These are phyloP conservation scores for Cercophora newfieldiana DNA, from an alignment of 495 filamentous ascomycete species.

Conservation along the genomic window DNA sequence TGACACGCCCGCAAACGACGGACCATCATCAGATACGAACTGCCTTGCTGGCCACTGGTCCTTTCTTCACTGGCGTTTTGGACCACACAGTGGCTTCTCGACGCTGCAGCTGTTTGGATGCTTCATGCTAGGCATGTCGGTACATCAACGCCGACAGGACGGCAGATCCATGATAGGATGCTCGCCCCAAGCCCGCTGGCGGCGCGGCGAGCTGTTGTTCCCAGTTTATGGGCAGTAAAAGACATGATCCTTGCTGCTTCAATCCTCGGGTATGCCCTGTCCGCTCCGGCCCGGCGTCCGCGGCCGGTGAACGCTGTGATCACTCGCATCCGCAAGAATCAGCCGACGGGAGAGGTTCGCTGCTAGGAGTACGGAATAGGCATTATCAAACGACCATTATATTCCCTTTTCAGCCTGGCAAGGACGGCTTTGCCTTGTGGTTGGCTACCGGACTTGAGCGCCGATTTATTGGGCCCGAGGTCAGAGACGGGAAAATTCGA, in stretches of 20 bases:
- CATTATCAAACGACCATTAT: constrained; percentile 12
- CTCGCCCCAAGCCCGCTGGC: background rate
- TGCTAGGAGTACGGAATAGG: constrained; percentile 3
- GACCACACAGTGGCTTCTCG: constrained; percentile 1
- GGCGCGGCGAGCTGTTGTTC: constrained; percentile 4
- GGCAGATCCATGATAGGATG: constrained; percentile 2
- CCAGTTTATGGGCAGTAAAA: background rate
- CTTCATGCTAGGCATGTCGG: constrained; percentile 1
- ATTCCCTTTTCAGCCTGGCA: constrained; percentile 7
- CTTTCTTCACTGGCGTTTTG: background rate
- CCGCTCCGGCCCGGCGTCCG: constrained; percentile 7
- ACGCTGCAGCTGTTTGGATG: background rate
- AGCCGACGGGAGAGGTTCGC: constrained; percentile 13
- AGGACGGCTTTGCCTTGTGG: constrained; percentile 4
- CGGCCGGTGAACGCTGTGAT: background rate
- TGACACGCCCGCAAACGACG: no score
- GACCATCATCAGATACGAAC: no score
- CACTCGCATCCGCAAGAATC: constrained; percentile 2
- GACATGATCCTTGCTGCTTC: background rate
- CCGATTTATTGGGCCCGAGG: background rate
- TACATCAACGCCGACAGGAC: constrained; percentile 2
- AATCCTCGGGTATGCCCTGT: background rate
- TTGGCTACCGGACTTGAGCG: constrained; percentile 15
- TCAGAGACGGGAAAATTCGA: background rate
- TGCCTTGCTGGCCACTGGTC: background rate